Percentiles rank a stretch among this genome's conserved stretches.
These are phyloP conservation scores for Chloroidium sp. DNA, from an alignment of 163 green algal genomes.

Conservation along the genomic window DNA sequence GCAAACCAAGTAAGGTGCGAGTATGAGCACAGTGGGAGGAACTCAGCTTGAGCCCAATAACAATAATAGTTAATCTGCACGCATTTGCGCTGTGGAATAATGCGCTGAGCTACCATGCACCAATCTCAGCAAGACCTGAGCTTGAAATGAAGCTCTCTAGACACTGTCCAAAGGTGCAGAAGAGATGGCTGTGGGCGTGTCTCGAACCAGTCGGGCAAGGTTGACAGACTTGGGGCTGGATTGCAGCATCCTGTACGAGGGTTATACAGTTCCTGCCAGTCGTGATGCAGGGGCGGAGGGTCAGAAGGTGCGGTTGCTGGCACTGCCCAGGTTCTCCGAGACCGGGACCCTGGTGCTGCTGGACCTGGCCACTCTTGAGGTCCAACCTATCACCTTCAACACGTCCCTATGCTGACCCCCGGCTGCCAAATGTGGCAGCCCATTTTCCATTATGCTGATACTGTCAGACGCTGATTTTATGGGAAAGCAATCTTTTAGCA, in stretches of 20 bases:
- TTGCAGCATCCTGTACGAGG: neutral
- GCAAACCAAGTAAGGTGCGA: too few species aligned
- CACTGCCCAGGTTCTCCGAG: slow-evolving; percentile 61
- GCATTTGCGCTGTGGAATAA: too few species aligned
- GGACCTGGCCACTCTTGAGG: slow-evolving; percentile 72
- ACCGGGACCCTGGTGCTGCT: slow-evolving; percentile 71
- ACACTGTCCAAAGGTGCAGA: neutral
- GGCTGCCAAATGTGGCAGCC: too few species aligned
- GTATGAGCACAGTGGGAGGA: too few species aligned
- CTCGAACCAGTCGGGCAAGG: neutral
- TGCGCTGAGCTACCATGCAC: too few species aligned
- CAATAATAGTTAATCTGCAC: too few species aligned
- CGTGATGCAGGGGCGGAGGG: slow-evolving; percentile 19
- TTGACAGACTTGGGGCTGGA: neutral
- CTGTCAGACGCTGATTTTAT: too few species aligned
- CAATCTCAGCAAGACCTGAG: too few species aligned
- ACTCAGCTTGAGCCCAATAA: too few species aligned
- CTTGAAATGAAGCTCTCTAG: too few species aligned
- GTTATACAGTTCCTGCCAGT: neutral
- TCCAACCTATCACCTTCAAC: slow-evolving; percentile 66
- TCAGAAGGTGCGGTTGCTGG: slow-evolving; percentile 51
- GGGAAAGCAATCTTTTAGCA: too few species aligned
- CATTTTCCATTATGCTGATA: too few species aligned
- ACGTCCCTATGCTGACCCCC: neutral
- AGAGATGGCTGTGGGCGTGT: neutral